phyloP scores from a whole-genome alignment of 2,329 filamentous ascomycete species.

The Cercospora sp. region DNA sequence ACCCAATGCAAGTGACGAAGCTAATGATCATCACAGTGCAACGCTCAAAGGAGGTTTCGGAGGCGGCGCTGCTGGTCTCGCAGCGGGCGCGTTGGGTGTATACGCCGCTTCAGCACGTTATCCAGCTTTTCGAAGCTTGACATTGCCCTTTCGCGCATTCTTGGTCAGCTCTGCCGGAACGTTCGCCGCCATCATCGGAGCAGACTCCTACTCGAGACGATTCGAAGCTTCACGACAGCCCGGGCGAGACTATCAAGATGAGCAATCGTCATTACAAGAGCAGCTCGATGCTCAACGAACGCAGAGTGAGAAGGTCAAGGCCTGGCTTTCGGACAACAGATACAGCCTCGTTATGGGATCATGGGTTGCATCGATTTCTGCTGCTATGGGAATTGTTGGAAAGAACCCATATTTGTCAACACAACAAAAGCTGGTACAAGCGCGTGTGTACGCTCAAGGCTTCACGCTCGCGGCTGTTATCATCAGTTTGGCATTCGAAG shows the following conservation, averaged over 20 bases:
- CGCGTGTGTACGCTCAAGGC: constrained; percentile 89
- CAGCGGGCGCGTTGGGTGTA: constrained; percentile 67
- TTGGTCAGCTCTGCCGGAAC: constrained; percentile 79
- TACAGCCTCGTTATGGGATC: constrained; percentile 81
- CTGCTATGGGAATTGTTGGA: constrained; percentile 72
- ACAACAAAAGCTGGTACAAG: constrained; percentile 88
- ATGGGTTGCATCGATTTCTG: constrained; percentile 78
- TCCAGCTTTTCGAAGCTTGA: constrained; percentile 75
- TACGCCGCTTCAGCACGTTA: constrained; percentile 69
- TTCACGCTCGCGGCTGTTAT: constrained; percentile 82
- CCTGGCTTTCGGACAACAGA: constrained; percentile 76
- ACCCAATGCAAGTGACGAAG: background rate
- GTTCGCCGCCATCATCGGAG: constrained; percentile 78
- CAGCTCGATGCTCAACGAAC: constrained; percentile 59
- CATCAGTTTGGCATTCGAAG: constrained; percentile 79
- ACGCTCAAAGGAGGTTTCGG: constrained; percentile 77
- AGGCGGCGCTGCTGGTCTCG: constrained; percentile 69
- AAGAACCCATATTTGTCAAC: constrained; percentile 73
- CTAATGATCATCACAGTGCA: constrained; percentile 46
- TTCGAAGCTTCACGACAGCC: constrained; percentile 73
- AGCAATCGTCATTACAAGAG: constrained; percentile 57
- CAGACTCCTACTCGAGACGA: constrained; percentile 69
- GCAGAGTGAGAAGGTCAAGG: constrained; percentile 60
- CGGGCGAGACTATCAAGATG: constrained; percentile 65
- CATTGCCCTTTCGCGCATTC: constrained; percentile 87